Base-by-base conservation (phyloP, 768 basidiomycete genomes). In the Rhodotorula kratochvilovae region DNA sequence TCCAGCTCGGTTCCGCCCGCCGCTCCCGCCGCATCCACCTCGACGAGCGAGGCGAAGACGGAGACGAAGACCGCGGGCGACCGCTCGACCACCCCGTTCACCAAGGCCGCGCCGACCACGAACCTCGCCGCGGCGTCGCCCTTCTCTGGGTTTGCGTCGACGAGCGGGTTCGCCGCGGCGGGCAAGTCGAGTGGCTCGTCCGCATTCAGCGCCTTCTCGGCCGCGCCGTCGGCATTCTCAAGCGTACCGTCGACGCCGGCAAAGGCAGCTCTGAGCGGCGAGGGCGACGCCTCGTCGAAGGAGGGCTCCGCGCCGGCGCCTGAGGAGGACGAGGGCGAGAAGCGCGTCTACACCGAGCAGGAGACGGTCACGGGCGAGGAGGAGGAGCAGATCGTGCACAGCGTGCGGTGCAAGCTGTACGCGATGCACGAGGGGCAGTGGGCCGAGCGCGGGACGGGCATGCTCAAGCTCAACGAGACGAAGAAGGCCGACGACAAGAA, bases 281-380 rank as follows among this genome's bases (percentile, higher is more conserved):
- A 25, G 31, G 54, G 15, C 54, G 33, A 12, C 35, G 35, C 8
- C 27, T 42, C 57, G 11, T 27, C 57, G 27, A 11, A 33, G 31
- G 48, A 23, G 23, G 48, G 48, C 25, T 45, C 63, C 15, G 62
- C 56, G 13, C 48, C 31, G 23, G 57, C 59, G n/a, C 43, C 67
- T 0, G 67, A 65, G 5, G 48, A 66, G 39, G 53, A 11, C 12
- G 68, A 66, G 33, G 63, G 51, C 51, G 60, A 31, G 25, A 48
- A 51, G 61, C 63, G 50, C 7, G 62, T 71, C 29, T 75, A 48
- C 42, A 75, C 70, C 3, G 67, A 75, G 62, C 70, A 66, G 43
- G 73, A 75, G 43, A 60, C 58, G 43, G 51, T 68, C 19, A 77
- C 76, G 45, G 76, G 76, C 25, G 76, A 77, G 48, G 76, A 77